Base-by-base conservation (phyloP, 1,284 basidiomycete species). In the Cystobasidium slooffiae region DNA sequence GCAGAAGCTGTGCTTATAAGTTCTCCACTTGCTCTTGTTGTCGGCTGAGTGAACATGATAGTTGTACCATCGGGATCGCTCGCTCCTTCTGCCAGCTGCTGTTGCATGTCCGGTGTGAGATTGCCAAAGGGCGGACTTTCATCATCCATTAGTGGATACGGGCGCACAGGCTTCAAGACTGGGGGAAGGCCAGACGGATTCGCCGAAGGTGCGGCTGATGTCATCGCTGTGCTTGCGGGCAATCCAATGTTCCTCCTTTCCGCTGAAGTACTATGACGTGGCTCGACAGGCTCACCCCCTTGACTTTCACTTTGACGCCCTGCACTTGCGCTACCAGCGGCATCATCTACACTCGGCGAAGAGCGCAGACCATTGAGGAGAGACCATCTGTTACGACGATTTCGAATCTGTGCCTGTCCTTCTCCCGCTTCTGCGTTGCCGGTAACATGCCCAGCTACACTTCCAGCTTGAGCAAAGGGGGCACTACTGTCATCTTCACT, bases 1-100 rank as follows among this genome's bases (percentile, higher is more conserved):
- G 46, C 43, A 22, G 51, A 65, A 51, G 69, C 49, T n/a, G 62
- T 24, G 44, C 72, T 73, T n/a, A 43, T 62, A 20, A 61, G 2
- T 31, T 68, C 63, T 18, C 47, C 24, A 20, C 14, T 53, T 5
- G 49, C 41, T 22, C 18, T 53, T 47, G 64, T 31, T 39, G 64
- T 53, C 12, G 20, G 64, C 16, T 70, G 61, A 24, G 74, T 69
- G 31, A 75, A 73, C 22, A 61, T 73, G 20, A 73, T 73, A n/a
- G 70, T 73, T n/a, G 70, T 59, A 6, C 70, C 70, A 31, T 73
- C 70, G 24, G 70, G 70, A 51, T 73, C 39, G 39, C 39, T 73
- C 16, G 41, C 18, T 12, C 64, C 64, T 10, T 44, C 44, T 44
- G 16, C 20, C 3, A 51, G 20, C 47, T 59, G 66, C n/a, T 65